Percentiles rank a stretch among this genome's conserved stretches.
These are phyloP conservation scores for Didymella pinodella DNA, from an alignment of 2,329 filamentous ascomycete species.

Conservation along the genomic window DNA sequence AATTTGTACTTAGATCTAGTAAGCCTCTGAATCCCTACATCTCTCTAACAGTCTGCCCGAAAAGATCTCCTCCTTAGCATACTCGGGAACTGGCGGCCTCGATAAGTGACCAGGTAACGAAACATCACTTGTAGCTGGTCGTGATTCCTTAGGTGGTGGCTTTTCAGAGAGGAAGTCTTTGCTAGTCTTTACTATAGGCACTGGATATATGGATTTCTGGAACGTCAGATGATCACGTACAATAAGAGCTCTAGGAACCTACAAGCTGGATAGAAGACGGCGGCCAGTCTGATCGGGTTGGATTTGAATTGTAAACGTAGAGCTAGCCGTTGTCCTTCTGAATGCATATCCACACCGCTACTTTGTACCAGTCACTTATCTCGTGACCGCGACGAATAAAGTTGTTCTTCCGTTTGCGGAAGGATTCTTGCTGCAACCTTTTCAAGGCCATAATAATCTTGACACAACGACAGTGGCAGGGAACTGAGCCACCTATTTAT, in stretches of 20 bases:
- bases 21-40: conserved; percentile 1
- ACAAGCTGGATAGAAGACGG: conserved; percentile 18
- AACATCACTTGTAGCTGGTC: conserved; percentile 8
- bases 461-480: neutral
- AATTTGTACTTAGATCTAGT: neutral
- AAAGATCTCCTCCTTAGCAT: conserved; percentile 24
- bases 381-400: conserved; percentile 24
- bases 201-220: conserved; percentile 14
- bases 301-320: conserved; percentile 26
- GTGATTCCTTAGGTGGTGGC: conserved; percentile 4
- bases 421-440: conserved; percentile 27
- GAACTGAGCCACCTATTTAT: neutral
- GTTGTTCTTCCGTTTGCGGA: conserved; percentile 26
- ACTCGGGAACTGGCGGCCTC: conserved; percentile 22
- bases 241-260: conserved; percentile 1
- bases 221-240: conserved; percentile 1
- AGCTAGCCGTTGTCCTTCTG: conserved; percentile 25
- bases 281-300: conserved; percentile 16
- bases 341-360: conserved; percentile 26
- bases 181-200: conserved; percentile 23
- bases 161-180: conserved; percentile 13
- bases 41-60: conserved; percentile 15
- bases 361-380: conserved; percentile 25
- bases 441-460: conserved; percentile 21
- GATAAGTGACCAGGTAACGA: conserved; percentile 18